Percentiles rank a stretch among this genome's conserved stretches.
Conservation (phyloP, 805 yeast species). For the Blastobotrys americana region DNA sequence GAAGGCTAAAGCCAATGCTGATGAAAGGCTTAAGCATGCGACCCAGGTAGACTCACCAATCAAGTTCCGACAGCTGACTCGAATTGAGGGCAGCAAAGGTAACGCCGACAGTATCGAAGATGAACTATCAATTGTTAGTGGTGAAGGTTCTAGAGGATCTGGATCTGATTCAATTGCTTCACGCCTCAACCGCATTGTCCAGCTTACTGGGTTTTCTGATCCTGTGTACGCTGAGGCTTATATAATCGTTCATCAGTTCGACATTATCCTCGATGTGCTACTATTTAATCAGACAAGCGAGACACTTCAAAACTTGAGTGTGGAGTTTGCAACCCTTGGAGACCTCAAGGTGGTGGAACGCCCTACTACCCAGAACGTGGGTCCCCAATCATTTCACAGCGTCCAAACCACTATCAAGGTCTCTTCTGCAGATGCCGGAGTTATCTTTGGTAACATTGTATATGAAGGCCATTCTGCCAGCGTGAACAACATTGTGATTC, state of each 20-base stretch:
- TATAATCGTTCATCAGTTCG: constrained; percentile 93
- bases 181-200: constrained; percentile 79
- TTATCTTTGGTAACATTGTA: constrained; percentile 92
- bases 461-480: constrained; percentile 94
- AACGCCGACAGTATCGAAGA: constrained; percentile 33
- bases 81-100: constrained; percentile 33
- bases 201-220: constrained; percentile 95
- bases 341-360: constrained; percentile 91
- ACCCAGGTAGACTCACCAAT: constrained; percentile 75
- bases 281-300: constrained; percentile 85
- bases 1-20: constrained; percentile 49
- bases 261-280: constrained; percentile 87
- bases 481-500: constrained; percentile 80
- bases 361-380: constrained; percentile 82
- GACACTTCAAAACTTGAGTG: constrained; percentile 83
- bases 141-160: constrained; percentile 37
- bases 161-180: constrained; percentile 46
- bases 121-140: constrained; percentile 41
- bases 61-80: constrained; percentile 68
- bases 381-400: constrained; percentile 96
- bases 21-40: constrained; percentile 53
- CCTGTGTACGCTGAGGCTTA: constrained; percentile 98
- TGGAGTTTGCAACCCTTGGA: constrained; percentile 93
- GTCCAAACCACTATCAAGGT: constrained; percentile 86
- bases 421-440: constrained; percentile 96